These are phyloP conservation scores for Hanseniaspora pseudoguilliermondii DNA, from an alignment of 805 yeast species.

Conservation along the genomic window DNA sequence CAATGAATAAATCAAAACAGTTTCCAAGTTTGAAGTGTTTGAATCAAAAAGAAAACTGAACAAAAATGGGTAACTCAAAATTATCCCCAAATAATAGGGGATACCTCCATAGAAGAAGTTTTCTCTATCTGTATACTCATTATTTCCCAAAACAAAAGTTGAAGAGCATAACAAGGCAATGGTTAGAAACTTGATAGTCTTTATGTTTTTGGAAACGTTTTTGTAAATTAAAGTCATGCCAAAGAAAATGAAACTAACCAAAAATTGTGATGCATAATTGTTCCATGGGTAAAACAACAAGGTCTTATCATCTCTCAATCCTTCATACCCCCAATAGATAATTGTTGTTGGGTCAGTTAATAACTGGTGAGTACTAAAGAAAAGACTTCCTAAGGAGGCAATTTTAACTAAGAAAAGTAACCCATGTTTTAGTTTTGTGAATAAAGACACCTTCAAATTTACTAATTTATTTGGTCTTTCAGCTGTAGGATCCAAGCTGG, in stretches of 20 bases:
- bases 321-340: slow-evolving; percentile 94
- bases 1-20: slow-evolving; percentile 41
- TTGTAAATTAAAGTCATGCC: slow-evolving; percentile 38
- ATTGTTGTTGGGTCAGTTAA: slow-evolving; percentile 74
- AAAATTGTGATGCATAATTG: slow-evolving; percentile 39
- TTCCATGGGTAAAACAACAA: slow-evolving; percentile 60
- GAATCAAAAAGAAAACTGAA: slow-evolving; percentile 37
- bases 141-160: slow-evolving; percentile 20
- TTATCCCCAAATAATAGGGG: slow-evolving; percentile 47
- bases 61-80: slow-evolving; percentile 52
- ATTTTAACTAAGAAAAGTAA: slow-evolving; percentile 25
- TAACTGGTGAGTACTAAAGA: slow-evolving; percentile 62
- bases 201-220: slow-evolving; percentile 10
- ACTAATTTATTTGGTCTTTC: neutral
- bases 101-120: slow-evolving; percentile 50
- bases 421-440: neutral
- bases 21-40: slow-evolving; percentile 30
- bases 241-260: slow-evolving; percentile 31
- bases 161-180: slow-evolving; percentile 22
- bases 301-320: slow-evolving; percentile 83
- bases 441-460: neutral
- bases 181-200: slow-evolving; percentile 18
- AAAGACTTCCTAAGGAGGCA: slow-evolving; percentile 61
- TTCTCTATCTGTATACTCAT: slow-evolving; percentile 21
- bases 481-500: slow-evolving; percentile 26